Evolutionary conservation across 345 rosid genomes (phyloP), one percentile per base, ranked within the genome.

Genomic region (Geranium rotundifolium): DNA sequence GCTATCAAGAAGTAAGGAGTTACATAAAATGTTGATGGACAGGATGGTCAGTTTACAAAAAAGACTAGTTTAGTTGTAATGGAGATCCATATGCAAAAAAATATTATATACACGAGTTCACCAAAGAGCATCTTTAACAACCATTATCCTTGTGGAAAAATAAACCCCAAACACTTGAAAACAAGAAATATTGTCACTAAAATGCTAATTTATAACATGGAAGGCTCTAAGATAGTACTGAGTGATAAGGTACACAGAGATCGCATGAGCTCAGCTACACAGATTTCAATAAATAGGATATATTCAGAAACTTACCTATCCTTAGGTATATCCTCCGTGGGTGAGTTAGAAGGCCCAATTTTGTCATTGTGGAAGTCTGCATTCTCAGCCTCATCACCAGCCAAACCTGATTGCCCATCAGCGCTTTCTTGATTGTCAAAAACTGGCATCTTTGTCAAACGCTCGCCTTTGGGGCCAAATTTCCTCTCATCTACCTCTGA

Each of bases 401-500:
- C 70, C 49, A 72, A 63, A 52, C 72, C 63, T 37, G 73, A 67
- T 65, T 62, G 72, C 67, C 70, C 80, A 69, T 66, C 63, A 6
- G 46, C 60, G 64, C 70, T 67, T 59, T 82, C 82, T 17, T 67
- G 81, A 60, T 72, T 76, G 59, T 80, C 84, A 74, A 75, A 67
- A 49, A 60, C 59, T 0, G 74, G 60, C 14, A 66, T 72, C 63
- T 71, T 83, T 46, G 64, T 61, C 74, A 74, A 63, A 58, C 61
- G 60, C 58, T 71, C 69, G 29, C 50, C 70, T 61, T 63, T 74
- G 57, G 73, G 56, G 12, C 68, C 76, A 37, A 5, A 72, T 56
- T 65, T 77, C 71, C 71, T 72, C 52, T 73, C 77, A 58, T 67
- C 77, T 54, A 57, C 69, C 58, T 82, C 82, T 3, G 41, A 29